Percentiles rank a stretch among this genome's conserved stretches.
These are phyloP conservation scores for Puccinellia tenuiflora DNA, from an alignment of 176 grass and related monocot species.

Conservation along the genomic window DNA sequence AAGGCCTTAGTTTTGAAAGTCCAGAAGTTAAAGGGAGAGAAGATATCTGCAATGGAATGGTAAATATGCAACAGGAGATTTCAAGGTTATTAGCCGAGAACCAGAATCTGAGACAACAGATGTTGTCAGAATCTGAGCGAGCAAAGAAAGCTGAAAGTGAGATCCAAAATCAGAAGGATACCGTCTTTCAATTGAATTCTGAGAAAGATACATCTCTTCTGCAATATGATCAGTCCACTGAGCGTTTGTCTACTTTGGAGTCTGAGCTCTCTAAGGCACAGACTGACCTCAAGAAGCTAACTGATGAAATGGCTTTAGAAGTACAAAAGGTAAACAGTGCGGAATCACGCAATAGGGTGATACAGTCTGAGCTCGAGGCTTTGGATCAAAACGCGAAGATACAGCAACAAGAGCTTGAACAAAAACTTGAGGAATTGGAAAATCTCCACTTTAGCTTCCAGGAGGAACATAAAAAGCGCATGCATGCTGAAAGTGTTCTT, in stretches of 20 bases:
- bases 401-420: constrained; percentile 59
- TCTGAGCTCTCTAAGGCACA: constrained; percentile 55
- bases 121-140: constrained; percentile 58
- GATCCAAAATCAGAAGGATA: constrained; percentile 47
- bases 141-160: constrained; percentile 70
- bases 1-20: constrained; percentile 58
- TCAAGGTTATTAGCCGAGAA: constrained; percentile 63
- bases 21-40: constrained; percentile 46
- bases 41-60: constrained; percentile 31
- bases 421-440: constrained; percentile 58
- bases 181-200: constrained; percentile 40
- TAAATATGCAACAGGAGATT: constrained; percentile 64
- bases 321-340: constrained; percentile 52
- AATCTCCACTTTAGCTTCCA: constrained; percentile 43
- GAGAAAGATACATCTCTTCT: constrained; percentile 48
- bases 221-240: constrained; percentile 55
- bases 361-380: constrained; percentile 50
- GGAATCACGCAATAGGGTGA: constrained; percentile 57
- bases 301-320: constrained; percentile 62
- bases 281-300: constrained; percentile 56
- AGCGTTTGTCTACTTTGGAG: constrained; percentile 51
- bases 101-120: constrained; percentile 54
- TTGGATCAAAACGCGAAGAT: constrained; percentile 56
- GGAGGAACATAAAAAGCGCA: constrained; percentile 45
- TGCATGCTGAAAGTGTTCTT: constrained; percentile 52